phyloP scores from a whole-genome alignment of 345 rosid genomes.

The Eucalyptus melliodora region DNA sequence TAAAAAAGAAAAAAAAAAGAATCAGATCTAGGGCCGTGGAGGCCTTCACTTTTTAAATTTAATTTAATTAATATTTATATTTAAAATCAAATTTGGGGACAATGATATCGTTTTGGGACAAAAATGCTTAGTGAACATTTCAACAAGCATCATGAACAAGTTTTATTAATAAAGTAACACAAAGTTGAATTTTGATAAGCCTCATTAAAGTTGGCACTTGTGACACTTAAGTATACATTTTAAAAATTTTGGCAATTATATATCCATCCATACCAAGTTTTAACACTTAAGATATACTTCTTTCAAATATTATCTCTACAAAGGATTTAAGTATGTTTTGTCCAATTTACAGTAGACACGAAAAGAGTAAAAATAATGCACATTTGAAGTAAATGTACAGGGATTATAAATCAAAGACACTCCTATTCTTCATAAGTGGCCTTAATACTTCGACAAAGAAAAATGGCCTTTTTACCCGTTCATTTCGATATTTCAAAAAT shows the following conservation, averaged over 20 bases:
- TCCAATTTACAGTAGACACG: not conserved
- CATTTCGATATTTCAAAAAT: not conserved
- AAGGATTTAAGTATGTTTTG: not conserved
- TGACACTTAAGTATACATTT: not conserved
- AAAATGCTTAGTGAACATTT: fast-evolving
- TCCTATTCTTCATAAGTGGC: not conserved
- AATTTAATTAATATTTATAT: too few relatives aligned
- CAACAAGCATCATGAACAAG: fast-evolving
- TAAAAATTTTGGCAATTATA: too few relatives aligned
- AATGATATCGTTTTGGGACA: fast-evolving
- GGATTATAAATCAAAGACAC: not conserved
- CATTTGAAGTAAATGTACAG: not conserved
- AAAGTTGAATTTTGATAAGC: too few relatives aligned
- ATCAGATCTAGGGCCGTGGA: too few relatives aligned
- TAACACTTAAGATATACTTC: fast-evolving
- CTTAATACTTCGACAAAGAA: not conserved
- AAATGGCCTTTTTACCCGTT: not conserved
- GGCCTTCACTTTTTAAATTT: too few relatives aligned
- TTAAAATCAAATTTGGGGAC: too few relatives aligned
- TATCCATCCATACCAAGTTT: fast-evolving
- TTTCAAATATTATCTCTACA: not conserved
- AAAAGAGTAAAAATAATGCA: not conserved
- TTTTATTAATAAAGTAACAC: too few relatives aligned
- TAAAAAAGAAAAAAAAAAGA: too few relatives aligned
- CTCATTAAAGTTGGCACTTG: too few relatives aligned